These are phyloP conservation scores for Cordyceps cicadae DNA, from an alignment of 2,329 filamentous ascomycete genomes.

Conservation along the genomic window DNA sequence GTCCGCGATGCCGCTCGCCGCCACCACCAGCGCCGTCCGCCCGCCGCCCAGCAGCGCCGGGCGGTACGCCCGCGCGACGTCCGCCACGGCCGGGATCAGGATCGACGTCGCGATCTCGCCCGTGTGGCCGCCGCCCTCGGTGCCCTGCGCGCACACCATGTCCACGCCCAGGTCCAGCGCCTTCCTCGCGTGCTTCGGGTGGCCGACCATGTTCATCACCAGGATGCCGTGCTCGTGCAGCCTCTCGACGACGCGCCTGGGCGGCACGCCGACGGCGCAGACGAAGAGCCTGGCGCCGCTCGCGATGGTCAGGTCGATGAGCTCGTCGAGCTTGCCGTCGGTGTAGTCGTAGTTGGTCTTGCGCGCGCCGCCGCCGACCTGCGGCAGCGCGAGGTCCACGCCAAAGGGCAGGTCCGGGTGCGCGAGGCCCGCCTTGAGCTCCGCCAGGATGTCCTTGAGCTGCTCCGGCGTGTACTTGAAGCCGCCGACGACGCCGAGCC, in stretches of 20 bases:
- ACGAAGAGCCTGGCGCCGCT: conserved; percentile 83
- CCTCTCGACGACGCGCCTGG: conserved; percentile 60
- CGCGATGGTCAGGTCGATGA: conserved; percentile 78
- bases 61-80: conserved; percentile 66
- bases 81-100: conserved; percentile 77
- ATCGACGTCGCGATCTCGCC: conserved; percentile 78
- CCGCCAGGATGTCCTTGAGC: conserved; percentile 71
- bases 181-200: conserved; percentile 84
- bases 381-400: conserved; percentile 83
- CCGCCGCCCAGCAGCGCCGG: conserved; percentile 61
- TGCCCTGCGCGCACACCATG: conserved; percentile 84
- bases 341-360: conserved; percentile 97
- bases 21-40: conserved; percentile 70
- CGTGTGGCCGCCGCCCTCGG: conserved; percentile 89
- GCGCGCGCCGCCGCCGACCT: conserved; percentile 74
- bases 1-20: conserved; percentile 80
- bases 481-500: conserved; percentile 67
- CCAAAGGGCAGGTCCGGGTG: conserved; percentile 72
- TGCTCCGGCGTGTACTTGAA: conserved; percentile 66
- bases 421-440: conserved; percentile 59
- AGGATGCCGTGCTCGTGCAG: conserved; percentile 74
- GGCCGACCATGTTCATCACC: conserved; percentile 96
- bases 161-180: conserved; percentile 81
- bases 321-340: conserved; percentile 76
- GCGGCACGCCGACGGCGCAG: conserved; percentile 82